Conservation (phyloP, 257 asterid genomes). For the Nicotiana undulata region DNA sequence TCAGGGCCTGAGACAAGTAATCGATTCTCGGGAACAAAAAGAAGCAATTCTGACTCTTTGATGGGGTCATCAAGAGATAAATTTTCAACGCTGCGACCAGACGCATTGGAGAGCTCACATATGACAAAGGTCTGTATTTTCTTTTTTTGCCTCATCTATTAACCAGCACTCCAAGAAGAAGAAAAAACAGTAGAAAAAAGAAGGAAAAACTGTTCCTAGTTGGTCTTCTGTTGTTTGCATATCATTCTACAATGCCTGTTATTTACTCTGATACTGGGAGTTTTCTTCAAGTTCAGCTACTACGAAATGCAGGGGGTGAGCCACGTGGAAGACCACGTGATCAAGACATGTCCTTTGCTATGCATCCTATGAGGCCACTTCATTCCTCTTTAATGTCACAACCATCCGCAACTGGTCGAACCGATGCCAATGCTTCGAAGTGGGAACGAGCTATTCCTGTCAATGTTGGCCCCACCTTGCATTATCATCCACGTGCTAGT, state of each 20-base stretch:
- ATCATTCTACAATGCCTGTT: background rate
- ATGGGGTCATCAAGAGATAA: conserved; percentile 58
- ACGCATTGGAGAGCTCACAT: conserved; percentile 60
- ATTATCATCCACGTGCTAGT: conserved; percentile 60
- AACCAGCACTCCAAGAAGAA: background rate
- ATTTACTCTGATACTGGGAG: conserved; percentile 26
- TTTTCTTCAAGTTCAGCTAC: conserved; percentile 59
- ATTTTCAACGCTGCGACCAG: conserved; percentile 43
- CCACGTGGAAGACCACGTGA: conserved; percentile 40
- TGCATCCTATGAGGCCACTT: conserved; percentile 53
- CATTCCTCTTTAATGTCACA: conserved; percentile 46
- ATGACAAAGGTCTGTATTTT: conserved; percentile 49
- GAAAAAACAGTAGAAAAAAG: background rate
- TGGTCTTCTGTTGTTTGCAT: background rate
- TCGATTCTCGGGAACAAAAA: conserved; percentile 49
- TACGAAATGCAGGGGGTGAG: conserved; percentile 64
- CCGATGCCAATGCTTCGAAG: conserved; percentile 42
- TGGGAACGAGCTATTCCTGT: conserved; percentile 42
- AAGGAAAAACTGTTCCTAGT: background rate
- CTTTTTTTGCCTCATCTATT: background rate
- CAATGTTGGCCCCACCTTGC: conserved; percentile 41
- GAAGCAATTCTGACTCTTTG: conserved; percentile 71
- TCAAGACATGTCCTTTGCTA: conserved; percentile 46
- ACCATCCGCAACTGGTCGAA: conserved; percentile 44
- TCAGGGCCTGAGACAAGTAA: conserved; percentile 50